A percentile compares a stretch with the other conserved stretches of the same genome.
phyloP scores from a whole-genome alignment of 2,329 filamentous ascomycete genomes.

The Microthyrium microscopicum region DNA sequence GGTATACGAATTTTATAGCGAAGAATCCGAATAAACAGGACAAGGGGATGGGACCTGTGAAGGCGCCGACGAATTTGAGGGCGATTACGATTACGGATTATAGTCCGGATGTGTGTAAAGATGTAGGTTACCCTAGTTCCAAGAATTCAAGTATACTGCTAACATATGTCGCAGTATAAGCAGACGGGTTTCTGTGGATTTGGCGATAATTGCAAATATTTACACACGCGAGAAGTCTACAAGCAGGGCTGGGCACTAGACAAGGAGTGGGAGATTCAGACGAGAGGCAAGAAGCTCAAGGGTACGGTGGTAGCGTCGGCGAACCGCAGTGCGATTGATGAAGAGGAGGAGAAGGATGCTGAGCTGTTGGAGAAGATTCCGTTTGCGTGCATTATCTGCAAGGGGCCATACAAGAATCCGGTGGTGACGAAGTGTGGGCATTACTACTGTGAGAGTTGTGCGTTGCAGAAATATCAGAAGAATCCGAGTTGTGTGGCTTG shows the following conservation, averaged over 20 bases:
- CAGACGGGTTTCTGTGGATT: conserved; percentile 49
- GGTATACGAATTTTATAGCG: conserved; percentile 57
- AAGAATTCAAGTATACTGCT: conserved; percentile 40
- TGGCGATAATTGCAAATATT: conserved; percentile 67
- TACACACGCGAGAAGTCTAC: conserved; percentile 62
- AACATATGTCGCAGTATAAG: conserved; percentile 8
- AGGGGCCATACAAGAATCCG: conserved; percentile 58
- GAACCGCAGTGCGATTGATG: conserved; percentile 28
- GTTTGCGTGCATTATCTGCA: conserved; percentile 79
- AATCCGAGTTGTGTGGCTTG: conserved; percentile 79
- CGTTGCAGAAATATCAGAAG: conserved; percentile 69
- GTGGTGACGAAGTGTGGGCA: conserved; percentile 83
- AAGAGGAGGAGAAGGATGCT: conserved; percentile 43
- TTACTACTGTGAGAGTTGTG: conserved; percentile 89
- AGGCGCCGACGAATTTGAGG: conserved; percentile 75
- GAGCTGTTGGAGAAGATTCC: conserved; percentile 68
- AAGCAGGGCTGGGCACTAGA: conserved; percentile 94
- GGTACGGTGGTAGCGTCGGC: conserved; percentile 41
- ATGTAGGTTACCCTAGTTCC: too few species aligned
- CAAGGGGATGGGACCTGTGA: conserved; percentile 66
- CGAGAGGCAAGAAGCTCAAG: conserved; percentile 40
- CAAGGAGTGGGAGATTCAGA: conserved; percentile 76
- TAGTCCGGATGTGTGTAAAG: conserved; percentile 86
- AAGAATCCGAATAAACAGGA: conserved; percentile 61
- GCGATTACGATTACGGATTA: conserved; percentile 85